These are phyloP conservation scores for Cutaneotrichosporon curvatum DNA, from an alignment of 1,284 basidiomycete genomes.

Conservation along the genomic window DNA sequence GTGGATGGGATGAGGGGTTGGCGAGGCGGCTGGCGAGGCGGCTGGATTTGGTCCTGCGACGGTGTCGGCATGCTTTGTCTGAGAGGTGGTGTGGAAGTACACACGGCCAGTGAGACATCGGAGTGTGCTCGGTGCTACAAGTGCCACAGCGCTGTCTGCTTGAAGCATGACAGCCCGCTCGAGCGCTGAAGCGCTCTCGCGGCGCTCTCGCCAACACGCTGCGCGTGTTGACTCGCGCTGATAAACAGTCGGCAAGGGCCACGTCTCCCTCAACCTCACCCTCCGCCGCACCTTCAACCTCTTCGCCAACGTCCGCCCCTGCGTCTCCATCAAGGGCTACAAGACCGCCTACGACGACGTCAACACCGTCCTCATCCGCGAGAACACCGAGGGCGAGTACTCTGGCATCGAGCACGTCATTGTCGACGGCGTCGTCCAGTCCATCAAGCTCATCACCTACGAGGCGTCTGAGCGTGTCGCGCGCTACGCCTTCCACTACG, in stretches of 20 bases:
- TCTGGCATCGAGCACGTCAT: conserved; percentile 98
- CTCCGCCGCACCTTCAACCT: conserved; percentile 94
- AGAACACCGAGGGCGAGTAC: conserved; percentile 99
- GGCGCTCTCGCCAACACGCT: too few relatives aligned
- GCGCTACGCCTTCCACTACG: conserved; percentile 97
- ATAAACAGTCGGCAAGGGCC: conserved; percentile 85
- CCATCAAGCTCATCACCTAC: conserved; percentile 99
- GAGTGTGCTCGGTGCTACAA: too few relatives aligned
- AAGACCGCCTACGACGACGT: conserved; percentile 99
- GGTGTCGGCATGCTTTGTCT: too few relatives aligned
- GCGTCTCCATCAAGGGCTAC: conserved; percentile 90
- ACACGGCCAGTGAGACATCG: too few relatives aligned
- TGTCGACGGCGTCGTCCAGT: conserved; percentile 97
- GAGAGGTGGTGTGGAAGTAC: too few relatives aligned
- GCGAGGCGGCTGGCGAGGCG: too few relatives aligned
- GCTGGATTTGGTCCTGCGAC: too few relatives aligned
- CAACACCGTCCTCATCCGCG: conserved; percentile 95
- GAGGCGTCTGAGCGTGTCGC: conserved; percentile 98
- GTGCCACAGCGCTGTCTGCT: too few relatives aligned
- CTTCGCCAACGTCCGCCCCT: conserved; percentile 97
- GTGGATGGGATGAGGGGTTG: too few relatives aligned
- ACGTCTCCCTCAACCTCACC: conserved; percentile 96
- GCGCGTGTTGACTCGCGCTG: not conserved
- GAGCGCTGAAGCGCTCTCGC: too few relatives aligned
- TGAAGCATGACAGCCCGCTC: too few relatives aligned